Evolutionary conservation across 768 basidiomycete genomes (phyloP).

Genomic region (Suillus cothurnatus): DNA sequence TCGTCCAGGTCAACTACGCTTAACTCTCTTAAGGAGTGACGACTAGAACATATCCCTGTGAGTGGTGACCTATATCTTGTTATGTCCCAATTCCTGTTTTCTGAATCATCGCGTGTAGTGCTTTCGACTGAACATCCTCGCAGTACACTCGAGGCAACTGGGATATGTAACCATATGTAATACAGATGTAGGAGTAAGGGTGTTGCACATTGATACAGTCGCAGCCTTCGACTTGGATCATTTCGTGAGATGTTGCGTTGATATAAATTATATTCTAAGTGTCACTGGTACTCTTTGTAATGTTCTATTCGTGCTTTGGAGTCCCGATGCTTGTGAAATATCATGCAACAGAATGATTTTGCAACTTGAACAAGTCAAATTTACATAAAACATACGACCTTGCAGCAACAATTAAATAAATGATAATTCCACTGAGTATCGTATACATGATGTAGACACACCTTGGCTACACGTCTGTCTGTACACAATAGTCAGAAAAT

Average conservation of each 20-base stretch:
- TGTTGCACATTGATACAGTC: background rate
- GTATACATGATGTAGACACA: background rate
- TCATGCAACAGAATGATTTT: background rate
- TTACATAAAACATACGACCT: too few species aligned
- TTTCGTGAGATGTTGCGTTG: background rate
- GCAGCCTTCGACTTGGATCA: background rate
- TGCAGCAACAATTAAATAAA: background rate
- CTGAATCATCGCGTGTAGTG: background rate
- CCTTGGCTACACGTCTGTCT: background rate
- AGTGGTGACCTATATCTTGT: background rate
- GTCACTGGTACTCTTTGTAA: background rate
- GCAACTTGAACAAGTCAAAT: background rate
- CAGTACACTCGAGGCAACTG: background rate
- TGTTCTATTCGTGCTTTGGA: background rate
- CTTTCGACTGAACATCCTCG: background rate
- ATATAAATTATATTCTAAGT: background rate
- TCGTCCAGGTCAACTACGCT: slow-evolving; percentile 11
- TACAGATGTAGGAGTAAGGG: background rate
- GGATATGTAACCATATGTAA: background rate
- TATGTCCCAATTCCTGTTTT: background rate
- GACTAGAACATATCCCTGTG: background rate
- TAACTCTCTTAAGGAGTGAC: slow-evolving; percentile 7
- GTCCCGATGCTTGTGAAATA: background rate
- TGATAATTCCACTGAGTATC: background rate
- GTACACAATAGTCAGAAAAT: background rate